Base-by-base conservation (phyloP, 2,329 filamentous ascomycete species). In the Cordyceps sp. region DNA sequence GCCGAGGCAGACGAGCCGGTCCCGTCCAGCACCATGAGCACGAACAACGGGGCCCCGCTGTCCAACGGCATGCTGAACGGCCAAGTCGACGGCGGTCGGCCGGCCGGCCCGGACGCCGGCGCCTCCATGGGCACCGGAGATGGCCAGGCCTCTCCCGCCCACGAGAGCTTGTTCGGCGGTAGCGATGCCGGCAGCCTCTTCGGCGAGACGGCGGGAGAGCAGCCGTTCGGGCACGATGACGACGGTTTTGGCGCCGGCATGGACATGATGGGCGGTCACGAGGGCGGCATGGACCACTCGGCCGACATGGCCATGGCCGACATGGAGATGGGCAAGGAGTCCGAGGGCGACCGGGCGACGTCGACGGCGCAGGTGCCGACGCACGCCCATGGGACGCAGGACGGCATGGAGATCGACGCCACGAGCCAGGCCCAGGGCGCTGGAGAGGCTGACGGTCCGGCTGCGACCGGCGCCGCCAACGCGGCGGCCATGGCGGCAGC, bases 121-220 rank as follows among this genome's bases (percentile, higher is more conserved):
- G 41, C 29, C 32, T 41, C 35, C 1, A 47, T 49, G n/a, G 52
- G 52, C 9, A 48, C 54, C 13, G 42, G 49, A 24, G 73, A 80
- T 45, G 70, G 65, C 50, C 65, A 49, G 61, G 74, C 43, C 62
- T 73, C 75, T 24, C 83, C 78, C 1, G 72, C 75, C 10, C 80
- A 88, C 38, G 69, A 73, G 41, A 93, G 83, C 30, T 61, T 94
- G 0, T 94, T 94, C 46, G 80, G 73, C 10, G 79, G 80, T 1
- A 84, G 83, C 42, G 73, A 75, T 15, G 73, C 69, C 0, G 84
- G 85, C 29, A 93, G 85, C 3, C 62, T 98, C 2, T 98, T 96
- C 49, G 90, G 88, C 3, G 85, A 92, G 42, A 78, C 59, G 9
- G 55, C 59, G 12, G 50, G 76, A 54, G 48, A 54, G 53, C 48